Conservation (phyloP, 192 early-diverging fungal genomes). For the Phlyctochytrium planicorne region DNA sequence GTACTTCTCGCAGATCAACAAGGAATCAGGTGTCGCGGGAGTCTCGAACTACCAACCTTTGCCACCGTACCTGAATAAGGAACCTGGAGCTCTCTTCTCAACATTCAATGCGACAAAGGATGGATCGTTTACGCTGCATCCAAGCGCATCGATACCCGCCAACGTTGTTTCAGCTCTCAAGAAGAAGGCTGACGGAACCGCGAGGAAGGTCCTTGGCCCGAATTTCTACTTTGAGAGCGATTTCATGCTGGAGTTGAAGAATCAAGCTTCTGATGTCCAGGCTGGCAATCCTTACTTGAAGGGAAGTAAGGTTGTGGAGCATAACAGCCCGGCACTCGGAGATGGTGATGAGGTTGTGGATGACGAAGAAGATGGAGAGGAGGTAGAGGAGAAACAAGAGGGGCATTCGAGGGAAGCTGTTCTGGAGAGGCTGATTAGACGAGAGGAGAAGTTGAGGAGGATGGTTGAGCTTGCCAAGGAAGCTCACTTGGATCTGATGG, state of each 20-base stretch:
- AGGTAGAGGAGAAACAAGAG: background rate
- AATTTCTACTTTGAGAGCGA: conserved; percentile 12
- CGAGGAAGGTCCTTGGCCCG: conserved; percentile 13
- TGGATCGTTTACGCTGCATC: conserved; percentile 25
- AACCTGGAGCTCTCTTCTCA: conserved; percentile 28
- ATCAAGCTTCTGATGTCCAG: background rate
- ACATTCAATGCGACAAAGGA: conserved; percentile 30
- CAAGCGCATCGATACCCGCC: conserved; percentile 25
- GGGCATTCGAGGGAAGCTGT: conserved; percentile 1
- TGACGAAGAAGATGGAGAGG: conserved; percentile 6
- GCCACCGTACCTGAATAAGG: conserved; percentile 20
- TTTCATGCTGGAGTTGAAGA: conserved; percentile 18
- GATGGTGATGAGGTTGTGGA: conserved; percentile 20
- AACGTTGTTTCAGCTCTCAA: conserved; percentile 31
- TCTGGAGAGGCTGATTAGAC: background rate
- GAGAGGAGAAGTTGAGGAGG: conserved; percentile 18
- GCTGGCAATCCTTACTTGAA: too few species aligned
- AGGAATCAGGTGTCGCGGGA: conserved; percentile 8
- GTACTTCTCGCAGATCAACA: conserved; percentile 25
- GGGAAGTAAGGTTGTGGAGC: too few species aligned
- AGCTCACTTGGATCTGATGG: conserved; percentile 15
- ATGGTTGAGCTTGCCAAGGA: conserved; percentile 19
- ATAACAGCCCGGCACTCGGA: conserved; percentile 10
- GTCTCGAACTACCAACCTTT: conserved; percentile 34
- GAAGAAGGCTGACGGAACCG: background rate